phyloP scores from a whole-genome alignment of 2,329 filamentous ascomycete species.

The Arthrobotrys entomopaga region DNA sequence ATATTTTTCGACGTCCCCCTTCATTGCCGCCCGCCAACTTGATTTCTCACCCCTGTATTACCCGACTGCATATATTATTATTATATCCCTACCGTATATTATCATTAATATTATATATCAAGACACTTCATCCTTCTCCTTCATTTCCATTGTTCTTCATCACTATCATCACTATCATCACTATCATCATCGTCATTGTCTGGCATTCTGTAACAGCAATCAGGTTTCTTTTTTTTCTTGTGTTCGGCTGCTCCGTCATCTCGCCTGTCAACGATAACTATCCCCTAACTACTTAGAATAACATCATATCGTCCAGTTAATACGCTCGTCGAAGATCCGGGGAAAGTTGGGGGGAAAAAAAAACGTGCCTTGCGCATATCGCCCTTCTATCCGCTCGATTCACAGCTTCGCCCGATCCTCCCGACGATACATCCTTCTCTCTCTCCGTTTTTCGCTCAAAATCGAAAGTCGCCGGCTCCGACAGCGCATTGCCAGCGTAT shows the following conservation, averaged over 20 bases:
- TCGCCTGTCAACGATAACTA: constrained; percentile 23
- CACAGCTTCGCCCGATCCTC: neutral
- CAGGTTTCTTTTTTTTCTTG: too few species aligned
- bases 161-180: neutral
- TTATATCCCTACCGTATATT: neutral
- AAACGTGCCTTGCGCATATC: constrained; percentile 18
- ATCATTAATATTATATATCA: too few species aligned
- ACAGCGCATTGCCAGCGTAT: constrained; percentile 6
- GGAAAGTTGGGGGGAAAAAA: too few species aligned
- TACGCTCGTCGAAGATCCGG: constrained; percentile 25
- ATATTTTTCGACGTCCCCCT: too few species aligned
- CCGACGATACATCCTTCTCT: neutral
- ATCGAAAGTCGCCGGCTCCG: constrained; percentile 4
- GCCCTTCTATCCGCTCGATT: constrained; percentile 14
- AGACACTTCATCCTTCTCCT: constrained; percentile 2
- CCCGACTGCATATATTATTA: neutral
- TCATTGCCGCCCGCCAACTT: too few species aligned
- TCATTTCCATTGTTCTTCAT: neutral
- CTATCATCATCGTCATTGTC: neutral
- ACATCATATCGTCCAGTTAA: constrained; percentile 1
- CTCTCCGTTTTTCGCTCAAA: constrained; percentile 2
- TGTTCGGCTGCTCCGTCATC: neutral
- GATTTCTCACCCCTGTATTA: too few species aligned
- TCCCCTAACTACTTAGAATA: constrained; percentile 24
- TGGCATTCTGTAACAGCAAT: neutral